Base-by-base conservation (phyloP, 129 eudicot genomes). In the Artemisia tridentata region DNA sequence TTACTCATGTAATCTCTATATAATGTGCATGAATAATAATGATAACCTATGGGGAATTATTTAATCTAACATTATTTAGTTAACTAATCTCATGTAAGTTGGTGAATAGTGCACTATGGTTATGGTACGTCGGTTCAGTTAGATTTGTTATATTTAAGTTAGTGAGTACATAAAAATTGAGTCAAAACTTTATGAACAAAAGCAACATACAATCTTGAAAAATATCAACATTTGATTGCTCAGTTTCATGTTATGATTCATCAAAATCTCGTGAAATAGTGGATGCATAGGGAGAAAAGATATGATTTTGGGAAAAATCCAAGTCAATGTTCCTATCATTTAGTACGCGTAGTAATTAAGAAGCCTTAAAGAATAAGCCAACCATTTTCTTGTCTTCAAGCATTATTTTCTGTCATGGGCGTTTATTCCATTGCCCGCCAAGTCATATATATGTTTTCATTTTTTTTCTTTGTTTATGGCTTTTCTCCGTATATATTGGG, bases 241-340 rank as follows among this genome's bases (percentile, higher is more conserved):
- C 47, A 11, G 27, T 61, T 61, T 4, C 66, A 29, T 59, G 20
- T n/a, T 58, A 3, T 16, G 67, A 5, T 34, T 72, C 68, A 45
- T 72, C 11, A 59, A 21, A 2, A 59, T 16, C 60, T 27, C 48
- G 68, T 72, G 57, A 45, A 59, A 29, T 59, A 59, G 21, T 57
- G 25, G 58, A 58, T 53, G 58, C 71, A 16, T 5, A 16, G 48
- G 20, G 21, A 49, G 34, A 70, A 12, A 17, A 17, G 29, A 29
- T 9, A 9, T 55, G 41, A 43, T 43, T 21, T 71, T 57, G 43
- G 5, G 65, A 72, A 72, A 72, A 59, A 45, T 72, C 57, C 12
- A 72, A 29, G 69, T 72, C 52, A 50, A 29, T 62, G 69, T 16
- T 16, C 62, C 27, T 61, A 61, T 48, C 59, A 27, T 54, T 62